Evolutionary conservation across 2,329 filamentous ascomycete genomes (phyloP).

Genomic region (Aphanoascus verrucosus): DNA sequence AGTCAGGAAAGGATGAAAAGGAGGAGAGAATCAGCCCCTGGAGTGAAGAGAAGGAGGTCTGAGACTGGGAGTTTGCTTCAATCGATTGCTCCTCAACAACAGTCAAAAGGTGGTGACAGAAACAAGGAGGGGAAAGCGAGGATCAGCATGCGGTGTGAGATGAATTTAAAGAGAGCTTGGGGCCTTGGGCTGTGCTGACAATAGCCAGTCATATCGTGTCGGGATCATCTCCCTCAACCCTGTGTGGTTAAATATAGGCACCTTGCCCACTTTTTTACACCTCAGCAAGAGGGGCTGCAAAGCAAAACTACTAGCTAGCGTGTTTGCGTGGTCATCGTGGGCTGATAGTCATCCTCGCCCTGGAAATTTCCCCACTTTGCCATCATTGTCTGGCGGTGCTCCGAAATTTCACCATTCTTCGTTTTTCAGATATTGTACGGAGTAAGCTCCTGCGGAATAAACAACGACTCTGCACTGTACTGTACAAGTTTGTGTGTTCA

Average conservation of each 20-base stretch:
- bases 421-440: too few species aligned
- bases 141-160: neutral
- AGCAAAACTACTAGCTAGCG: neutral
- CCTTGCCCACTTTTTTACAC: neutral
- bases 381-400: too few species aligned
- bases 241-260: constrained; percentile 8
- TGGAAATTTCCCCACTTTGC: too few species aligned
- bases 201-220: constrained; percentile 1
- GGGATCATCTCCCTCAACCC: neutral
- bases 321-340: neutral
- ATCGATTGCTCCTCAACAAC: neutral
- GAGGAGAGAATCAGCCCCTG: too few species aligned
- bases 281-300: neutral
- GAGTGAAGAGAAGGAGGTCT: too few species aligned
- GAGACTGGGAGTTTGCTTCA: too few species aligned
- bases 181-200: constrained; percentile 3
- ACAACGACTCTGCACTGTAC: too few species aligned
- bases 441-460: too few species aligned
- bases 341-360: too few species aligned
- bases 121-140: neutral
- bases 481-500: too few species aligned
- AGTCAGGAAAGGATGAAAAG: neutral
- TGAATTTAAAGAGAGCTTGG: neutral
- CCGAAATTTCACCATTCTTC: too few species aligned
- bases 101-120: neutral